These are phyloP conservation scores for Penicillium egyptiacum DNA, from an alignment of 495 filamentous ascomycete genomes.

Conservation along the genomic window DNA sequence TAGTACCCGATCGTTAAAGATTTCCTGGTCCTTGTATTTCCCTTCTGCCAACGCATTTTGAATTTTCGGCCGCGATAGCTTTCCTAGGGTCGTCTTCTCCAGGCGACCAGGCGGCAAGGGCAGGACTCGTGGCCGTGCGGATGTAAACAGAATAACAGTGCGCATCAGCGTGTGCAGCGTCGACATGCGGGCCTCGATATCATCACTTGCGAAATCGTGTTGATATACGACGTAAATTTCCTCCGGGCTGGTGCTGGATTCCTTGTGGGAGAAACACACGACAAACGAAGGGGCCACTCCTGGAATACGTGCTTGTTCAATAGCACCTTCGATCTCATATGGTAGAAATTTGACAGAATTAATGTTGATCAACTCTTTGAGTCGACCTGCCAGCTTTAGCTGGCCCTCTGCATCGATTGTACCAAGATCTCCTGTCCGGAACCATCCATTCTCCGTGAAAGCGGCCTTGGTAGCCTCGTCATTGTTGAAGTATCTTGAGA, in stretches of 20 bases:
- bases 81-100: constrained; percentile 47
- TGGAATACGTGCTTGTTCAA: constrained; percentile 38
- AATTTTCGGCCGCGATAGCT: constrained; percentile 48
- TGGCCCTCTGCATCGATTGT: constrained; percentile 55
- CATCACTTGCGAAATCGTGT: not conserved
- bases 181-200: not conserved
- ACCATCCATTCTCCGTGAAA: constrained; percentile 72
- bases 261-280: constrained; percentile 30
- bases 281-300: constrained; percentile 25
- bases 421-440: constrained; percentile 77
- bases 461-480: constrained; percentile 60
- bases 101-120: constrained; percentile 16
- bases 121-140: not conserved
- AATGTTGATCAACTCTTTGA: constrained; percentile 55
- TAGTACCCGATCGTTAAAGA: not conserved
- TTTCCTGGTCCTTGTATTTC: constrained; percentile 4
- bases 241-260: constrained; percentile 24
- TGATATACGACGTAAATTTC: not conserved
- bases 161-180: not conserved
- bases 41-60: not conserved
- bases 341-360: constrained; percentile 48
- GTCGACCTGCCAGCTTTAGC: constrained; percentile 53
- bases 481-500: constrained; percentile 74
- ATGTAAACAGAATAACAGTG: not conserved
- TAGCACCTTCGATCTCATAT: constrained; percentile 37